A percentile compares a stretch with the other conserved stretches of the same genome.
Evolutionary conservation across 495 filamentous ascomycete species (phyloP).

Genomic region (Trichodelitschia bisporula): DNA sequence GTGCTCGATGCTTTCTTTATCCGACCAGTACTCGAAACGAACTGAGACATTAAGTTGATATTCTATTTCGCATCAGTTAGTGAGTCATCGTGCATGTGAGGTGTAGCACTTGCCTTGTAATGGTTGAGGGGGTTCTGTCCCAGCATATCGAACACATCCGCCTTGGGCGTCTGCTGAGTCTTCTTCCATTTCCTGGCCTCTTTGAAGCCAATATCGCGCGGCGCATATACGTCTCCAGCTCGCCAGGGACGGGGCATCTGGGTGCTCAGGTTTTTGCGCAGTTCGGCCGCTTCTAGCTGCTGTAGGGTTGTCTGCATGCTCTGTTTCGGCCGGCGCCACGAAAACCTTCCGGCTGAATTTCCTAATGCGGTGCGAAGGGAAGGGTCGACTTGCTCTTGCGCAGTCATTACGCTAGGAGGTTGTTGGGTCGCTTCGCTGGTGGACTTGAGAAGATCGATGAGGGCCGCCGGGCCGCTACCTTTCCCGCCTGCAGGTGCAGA

Average conservation of each 20-base stretch:
- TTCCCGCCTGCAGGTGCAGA: too few species aligned
- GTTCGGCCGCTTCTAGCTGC: too few species aligned
- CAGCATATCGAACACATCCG: constrained; percentile 59
- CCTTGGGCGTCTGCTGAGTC: constrained; percentile 26
- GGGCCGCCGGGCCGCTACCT: too few species aligned
- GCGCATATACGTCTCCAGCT: constrained; percentile 66
- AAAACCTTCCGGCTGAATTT: too few species aligned
- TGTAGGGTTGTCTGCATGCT: too few species aligned
- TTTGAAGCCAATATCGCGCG: constrained; percentile 52
- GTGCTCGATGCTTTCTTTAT: constrained; percentile 54
- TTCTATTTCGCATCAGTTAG: constrained; percentile 31
- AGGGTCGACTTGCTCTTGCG: too few species aligned
- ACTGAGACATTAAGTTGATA: constrained; percentile 80
- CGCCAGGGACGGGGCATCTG: constrained; percentile 31
- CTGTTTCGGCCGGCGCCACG: not conserved
- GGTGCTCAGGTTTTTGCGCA: too few species aligned
- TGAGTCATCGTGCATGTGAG: not conserved
- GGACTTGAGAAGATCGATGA: too few species aligned
- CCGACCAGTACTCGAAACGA: constrained; percentile 56
- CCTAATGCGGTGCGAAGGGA: too few species aligned
- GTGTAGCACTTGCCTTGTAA: constrained; percentile 41
- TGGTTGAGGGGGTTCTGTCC: constrained; percentile 59
- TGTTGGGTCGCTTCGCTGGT: too few species aligned
- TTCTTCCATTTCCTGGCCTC: constrained; percentile 40
- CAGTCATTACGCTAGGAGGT: too few species aligned